A percentile compares a stretch with the other conserved stretches of the same genome.
Evolutionary conservation across 306 rosid genomes (phyloP).

Genomic region (Pyrus pyrifolia): DNA sequence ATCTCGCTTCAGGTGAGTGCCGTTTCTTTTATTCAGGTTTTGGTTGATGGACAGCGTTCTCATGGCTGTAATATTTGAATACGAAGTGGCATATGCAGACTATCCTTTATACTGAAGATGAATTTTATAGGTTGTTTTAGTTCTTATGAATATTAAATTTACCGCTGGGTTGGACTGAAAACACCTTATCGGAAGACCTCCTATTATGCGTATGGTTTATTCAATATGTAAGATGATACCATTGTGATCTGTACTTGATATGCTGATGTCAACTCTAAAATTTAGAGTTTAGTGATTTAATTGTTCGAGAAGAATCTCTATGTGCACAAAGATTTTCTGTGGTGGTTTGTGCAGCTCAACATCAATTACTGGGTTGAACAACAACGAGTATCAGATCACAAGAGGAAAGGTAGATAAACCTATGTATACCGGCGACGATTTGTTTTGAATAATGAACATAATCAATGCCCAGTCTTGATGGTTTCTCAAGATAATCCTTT

Average conservation of each 20-base stretch:
- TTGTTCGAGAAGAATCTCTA: neutral
- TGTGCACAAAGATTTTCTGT: neutral
- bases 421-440: neutral
- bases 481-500: neutral
- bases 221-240: neutral
- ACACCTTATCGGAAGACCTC: neutral
- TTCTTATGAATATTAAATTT: neutral
- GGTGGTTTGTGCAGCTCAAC: slow-evolving; percentile 42
- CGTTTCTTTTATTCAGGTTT: neutral
- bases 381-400: slow-evolving; percentile 86
- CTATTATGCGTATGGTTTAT: neutral
- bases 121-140: neutral
- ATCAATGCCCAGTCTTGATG: neutral
- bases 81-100: neutral
- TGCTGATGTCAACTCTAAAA: neutral
- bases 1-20: slow-evolving; percentile 70
- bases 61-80: neutral
- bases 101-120: neutral
- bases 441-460: neutral
- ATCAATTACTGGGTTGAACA: slow-evolving; percentile 82
- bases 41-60: neutral
- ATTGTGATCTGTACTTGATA: neutral
- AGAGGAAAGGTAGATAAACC: slow-evolving; percentile 66
- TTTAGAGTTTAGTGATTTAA: neutral
- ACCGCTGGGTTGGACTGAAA: neutral